Evolutionary conservation across 495 filamentous ascomycete species (phyloP).

Genomic region (Hypomontagnella monticulosa): DNA sequence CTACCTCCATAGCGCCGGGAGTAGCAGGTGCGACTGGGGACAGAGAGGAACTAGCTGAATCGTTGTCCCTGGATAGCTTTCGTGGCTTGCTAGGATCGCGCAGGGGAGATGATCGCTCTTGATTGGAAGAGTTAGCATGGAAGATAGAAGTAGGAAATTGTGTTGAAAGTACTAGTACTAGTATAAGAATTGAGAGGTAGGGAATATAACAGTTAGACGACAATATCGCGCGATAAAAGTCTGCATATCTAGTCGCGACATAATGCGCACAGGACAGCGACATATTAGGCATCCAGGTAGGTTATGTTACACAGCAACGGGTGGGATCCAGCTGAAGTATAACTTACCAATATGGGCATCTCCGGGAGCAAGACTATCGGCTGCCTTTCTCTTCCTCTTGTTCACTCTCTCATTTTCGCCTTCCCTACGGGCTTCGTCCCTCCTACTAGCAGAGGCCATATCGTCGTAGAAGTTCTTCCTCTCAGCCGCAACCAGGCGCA

Average conservation of each 20-base stretch:
- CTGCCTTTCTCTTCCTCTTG: slow-evolving; percentile 68
- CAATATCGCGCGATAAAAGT: background rate
- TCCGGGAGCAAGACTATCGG: slow-evolving; percentile 67
- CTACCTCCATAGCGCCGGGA: slow-evolving; percentile 59
- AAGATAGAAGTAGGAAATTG: background rate
- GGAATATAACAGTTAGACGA: no score
- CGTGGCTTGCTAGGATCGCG: slow-evolving; percentile 57
- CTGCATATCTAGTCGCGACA: background rate
- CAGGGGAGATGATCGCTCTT: slow-evolving; percentile 58
- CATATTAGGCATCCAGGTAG: background rate
- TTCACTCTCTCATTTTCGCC: slow-evolving; percentile 61
- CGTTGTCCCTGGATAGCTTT: slow-evolving; percentile 60
- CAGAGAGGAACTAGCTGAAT: slow-evolving; percentile 72
- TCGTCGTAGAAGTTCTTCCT: slow-evolving; percentile 68
- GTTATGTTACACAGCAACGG: no score
- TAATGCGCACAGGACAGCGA: background rate
- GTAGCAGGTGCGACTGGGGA: slow-evolving; percentile 63
- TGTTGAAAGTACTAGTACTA: no score
- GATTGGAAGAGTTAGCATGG: slow-evolving; percentile 22
- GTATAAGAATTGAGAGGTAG: no score
- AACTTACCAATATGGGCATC: slow-evolving; percentile 68
- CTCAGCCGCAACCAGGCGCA: slow-evolving; percentile 72
- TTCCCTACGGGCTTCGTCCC: slow-evolving; percentile 52
- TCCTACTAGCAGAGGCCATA: slow-evolving; percentile 53
- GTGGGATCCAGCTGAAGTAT: no score